These are phyloP conservation scores for Fusarium burgessii DNA, from an alignment of 2,329 filamentous ascomycete species.

Conservation along the genomic window DNA sequence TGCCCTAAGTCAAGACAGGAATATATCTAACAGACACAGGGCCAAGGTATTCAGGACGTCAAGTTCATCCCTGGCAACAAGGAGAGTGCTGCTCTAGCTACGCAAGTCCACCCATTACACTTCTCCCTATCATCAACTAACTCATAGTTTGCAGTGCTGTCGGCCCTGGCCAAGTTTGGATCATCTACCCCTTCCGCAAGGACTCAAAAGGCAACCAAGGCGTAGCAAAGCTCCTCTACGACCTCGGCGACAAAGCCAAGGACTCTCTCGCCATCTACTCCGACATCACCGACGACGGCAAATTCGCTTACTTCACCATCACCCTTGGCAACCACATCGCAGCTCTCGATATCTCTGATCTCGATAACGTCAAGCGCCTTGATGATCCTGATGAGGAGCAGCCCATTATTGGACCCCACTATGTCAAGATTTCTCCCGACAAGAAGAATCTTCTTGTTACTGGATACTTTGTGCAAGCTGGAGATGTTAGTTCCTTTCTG, in stretches of 20 bases:
- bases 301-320: conserved; percentile 69
- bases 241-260: conserved; percentile 67
- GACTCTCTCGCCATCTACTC: conserved; percentile 70
- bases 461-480: conserved; percentile 75
- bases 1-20: accelerated
- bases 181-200: conserved; percentile 72
- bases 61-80: conserved; percentile 73
- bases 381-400: conserved; percentile 70
- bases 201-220: conserved; percentile 67
- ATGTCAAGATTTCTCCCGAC: conserved; percentile 72
- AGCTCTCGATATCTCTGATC: conserved; percentile 55
- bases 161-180: conserved; percentile 70
- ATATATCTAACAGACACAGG: conserved; percentile 46
- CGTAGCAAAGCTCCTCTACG: conserved; percentile 67
- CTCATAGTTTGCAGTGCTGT: conserved; percentile 57
- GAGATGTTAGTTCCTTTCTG: conserved; percentile 54
- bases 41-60: conserved; percentile 71
- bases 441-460: conserved; percentile 73
- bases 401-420: conserved; percentile 71
- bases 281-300: conserved; percentile 69
- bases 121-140: too few species aligned
- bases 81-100: conserved; percentile 69
- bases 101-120: too few species aligned
- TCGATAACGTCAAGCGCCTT: conserved; percentile 70
- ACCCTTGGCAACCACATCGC: conserved; percentile 70